These are phyloP conservation scores for Pseudocercospora fijiensis DNA, from an alignment of 2,329 filamentous ascomycete species.

Conservation along the genomic window DNA sequence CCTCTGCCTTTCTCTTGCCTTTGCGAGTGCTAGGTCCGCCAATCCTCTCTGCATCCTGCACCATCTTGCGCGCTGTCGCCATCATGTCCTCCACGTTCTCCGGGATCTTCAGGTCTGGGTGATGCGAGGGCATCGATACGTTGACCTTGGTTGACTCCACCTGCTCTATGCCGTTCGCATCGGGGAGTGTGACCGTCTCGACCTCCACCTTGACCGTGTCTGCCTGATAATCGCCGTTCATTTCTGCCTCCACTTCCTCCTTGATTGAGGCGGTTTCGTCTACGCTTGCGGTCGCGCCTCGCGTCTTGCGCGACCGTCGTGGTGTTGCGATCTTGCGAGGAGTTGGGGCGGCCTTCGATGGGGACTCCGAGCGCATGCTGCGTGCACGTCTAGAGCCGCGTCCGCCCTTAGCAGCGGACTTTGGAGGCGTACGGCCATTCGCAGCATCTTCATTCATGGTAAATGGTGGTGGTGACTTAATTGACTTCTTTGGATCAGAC, in stretches of 20 bases:
- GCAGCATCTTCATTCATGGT: conserved; percentile 39
- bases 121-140: conserved; percentile 69
- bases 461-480: conserved; percentile 78
- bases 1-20: conserved; percentile 72
- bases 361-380: conserved; percentile 60
- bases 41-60: conserved; percentile 65
- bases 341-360: conserved; percentile 50
- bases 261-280: conserved; percentile 32
- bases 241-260: conserved; percentile 23
- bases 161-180: conserved; percentile 61
- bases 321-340: conserved; percentile 53
- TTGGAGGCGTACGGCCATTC: conserved; percentile 33
- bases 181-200: conserved; percentile 60
- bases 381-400: conserved; percentile 45
- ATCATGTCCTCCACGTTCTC: conserved; percentile 77
- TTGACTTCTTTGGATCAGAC: conserved; percentile 63
- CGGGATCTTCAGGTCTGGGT: conserved; percentile 66
- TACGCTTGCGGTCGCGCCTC: conserved; percentile 34
- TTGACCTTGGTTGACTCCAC: conserved; percentile 71
- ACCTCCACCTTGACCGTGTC: conserved; percentile 68
- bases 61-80: conserved; percentile 82
- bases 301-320: conserved; percentile 52
- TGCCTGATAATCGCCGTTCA: conserved; percentile 21
- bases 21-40: conserved; percentile 44
- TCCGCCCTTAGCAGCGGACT: conserved; percentile 19